Evolutionary conservation across 78 protist species (phyloP), one percentile per base, ranked within the genome.

Genomic region (Tieghemostelium lacteum): DNA sequence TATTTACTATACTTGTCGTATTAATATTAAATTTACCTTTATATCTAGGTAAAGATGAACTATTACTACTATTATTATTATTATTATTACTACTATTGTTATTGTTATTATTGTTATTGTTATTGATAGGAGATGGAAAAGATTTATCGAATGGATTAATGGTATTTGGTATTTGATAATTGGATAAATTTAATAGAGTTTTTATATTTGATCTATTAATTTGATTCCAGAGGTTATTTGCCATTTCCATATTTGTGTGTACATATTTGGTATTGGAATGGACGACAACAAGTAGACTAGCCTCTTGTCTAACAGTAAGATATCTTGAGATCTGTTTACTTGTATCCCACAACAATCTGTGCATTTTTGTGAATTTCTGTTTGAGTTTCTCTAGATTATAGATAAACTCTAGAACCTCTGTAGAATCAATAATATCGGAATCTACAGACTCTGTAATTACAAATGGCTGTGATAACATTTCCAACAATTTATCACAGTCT

Each of bases 251-350:
- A 26, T 60, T 60, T n/a, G 65, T 16, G 12, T 28, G 65, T 7
- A 60, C 65, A 60, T 60, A 60, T 60, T 60, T 60, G 5, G 65
- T 28, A 26, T 60, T 60, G 29, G 29, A n/a, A 26, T 60, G 39
- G 7, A 60, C 39, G 17, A 60, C 6, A 28, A 60, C 65, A 6
- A 60, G 10, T 26, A 60, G 29, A n/a, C 6, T 60, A 16, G 65
- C 65, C 12, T 60, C 65, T 60, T 60, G 65, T 28, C 12, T n/a
- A 16, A 12, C 12, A 7, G 24, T 12, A 7, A 60, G 12, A 60
- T 12, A 60, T 60, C 12, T 60, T n/a, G 39, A 28, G 29, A 60
- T 60, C 12, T 12, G 29, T 60, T 12, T 60, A 7, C 29, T 7
- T 7, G 65, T 60, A 7, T 60, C 65, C 65, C 24, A 28, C 6